Evolutionary conservation across 1,139 yeast genomes (phyloP).

Genomic region (Debaryomyces singareniensis): DNA sequence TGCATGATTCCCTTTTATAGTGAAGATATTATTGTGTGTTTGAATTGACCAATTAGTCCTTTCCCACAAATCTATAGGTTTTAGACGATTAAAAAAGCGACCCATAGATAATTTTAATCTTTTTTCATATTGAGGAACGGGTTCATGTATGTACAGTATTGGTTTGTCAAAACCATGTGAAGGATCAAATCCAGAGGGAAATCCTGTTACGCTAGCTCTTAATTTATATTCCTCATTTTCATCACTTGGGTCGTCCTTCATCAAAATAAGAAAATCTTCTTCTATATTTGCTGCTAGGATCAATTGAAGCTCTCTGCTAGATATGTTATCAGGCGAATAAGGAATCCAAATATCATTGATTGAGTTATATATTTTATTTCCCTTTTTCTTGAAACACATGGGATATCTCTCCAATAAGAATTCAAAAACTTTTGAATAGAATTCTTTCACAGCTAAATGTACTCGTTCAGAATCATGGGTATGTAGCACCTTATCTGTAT

Average conservation of each 20-base stretch:
- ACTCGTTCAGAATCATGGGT: constrained; percentile 13
- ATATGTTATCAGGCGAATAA: constrained; percentile 8
- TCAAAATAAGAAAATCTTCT: constrained; percentile 33
- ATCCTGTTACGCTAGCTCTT: constrained; percentile 31
- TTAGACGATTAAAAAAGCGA: constrained; percentile 30
- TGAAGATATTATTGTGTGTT: constrained; percentile 40
- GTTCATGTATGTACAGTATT: constrained; percentile 32
- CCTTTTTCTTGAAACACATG: constrained; percentile 18
- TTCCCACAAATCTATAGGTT: constrained; percentile 34
- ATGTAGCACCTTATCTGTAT: constrained; percentile 37
- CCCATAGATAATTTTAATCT: constrained; percentile 31
- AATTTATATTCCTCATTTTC: constrained; percentile 29
- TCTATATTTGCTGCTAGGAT: constrained; percentile 27
- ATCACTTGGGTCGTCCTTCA: constrained; percentile 29
- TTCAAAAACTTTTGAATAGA: constrained; percentile 20
- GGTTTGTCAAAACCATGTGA: constrained; percentile 25
- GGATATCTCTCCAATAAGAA: constrained; percentile 30
- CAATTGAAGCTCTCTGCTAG: constrained; percentile 16
- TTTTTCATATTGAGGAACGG: constrained; percentile 35
- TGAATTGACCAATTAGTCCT: constrained; percentile 40
- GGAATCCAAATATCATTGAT: constrained; percentile 26
- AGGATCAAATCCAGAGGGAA: constrained; percentile 42
- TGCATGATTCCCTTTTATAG: constrained; percentile 42
- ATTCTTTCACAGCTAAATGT: constrained; percentile 24
- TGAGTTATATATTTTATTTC: constrained; percentile 15